Conservation (phyloP, 768 basidiomycete species). For the Tricholoma bakamatsutake region DNA sequence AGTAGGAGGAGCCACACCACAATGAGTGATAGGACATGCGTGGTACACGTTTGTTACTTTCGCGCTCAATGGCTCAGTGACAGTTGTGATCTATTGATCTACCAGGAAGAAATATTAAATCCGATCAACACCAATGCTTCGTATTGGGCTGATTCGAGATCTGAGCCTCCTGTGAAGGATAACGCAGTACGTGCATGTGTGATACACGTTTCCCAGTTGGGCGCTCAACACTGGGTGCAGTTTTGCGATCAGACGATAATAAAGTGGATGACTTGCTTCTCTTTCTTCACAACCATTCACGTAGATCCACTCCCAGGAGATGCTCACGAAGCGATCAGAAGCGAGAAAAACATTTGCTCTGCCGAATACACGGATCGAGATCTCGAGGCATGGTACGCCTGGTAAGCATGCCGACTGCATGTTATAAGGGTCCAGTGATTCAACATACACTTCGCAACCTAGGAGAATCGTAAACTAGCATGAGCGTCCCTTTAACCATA, state of each 20-base stretch:
- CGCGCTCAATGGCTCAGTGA: not conserved
- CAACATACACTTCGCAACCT: not conserved
- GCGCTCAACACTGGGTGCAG: too few relatives aligned
- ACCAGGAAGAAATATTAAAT: too few relatives aligned
- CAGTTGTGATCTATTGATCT: not conserved
- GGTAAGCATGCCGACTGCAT: not conserved
- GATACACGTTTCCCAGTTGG: not conserved
- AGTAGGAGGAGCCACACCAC: not conserved
- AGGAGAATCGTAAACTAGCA: not conserved
- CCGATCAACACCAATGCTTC: too few relatives aligned
- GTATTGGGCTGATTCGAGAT: too few relatives aligned
- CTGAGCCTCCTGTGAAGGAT: not conserved
- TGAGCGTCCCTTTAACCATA: not conserved
- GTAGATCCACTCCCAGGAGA: not conserved
- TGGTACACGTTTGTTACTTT: not conserved
- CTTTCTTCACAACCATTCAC: not conserved
- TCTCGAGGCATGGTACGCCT: not conserved
- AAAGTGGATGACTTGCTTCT: not conserved
- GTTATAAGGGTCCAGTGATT: not conserved
- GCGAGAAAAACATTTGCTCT: not conserved
- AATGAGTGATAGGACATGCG: not conserved
- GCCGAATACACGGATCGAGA: not conserved
- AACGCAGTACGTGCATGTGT: not conserved
- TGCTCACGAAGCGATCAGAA: not conserved
- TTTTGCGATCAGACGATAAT: not conserved